Base-by-base conservation (phyloP, 805 yeast species). In the Lachancea lanzarotensis region DNA sequence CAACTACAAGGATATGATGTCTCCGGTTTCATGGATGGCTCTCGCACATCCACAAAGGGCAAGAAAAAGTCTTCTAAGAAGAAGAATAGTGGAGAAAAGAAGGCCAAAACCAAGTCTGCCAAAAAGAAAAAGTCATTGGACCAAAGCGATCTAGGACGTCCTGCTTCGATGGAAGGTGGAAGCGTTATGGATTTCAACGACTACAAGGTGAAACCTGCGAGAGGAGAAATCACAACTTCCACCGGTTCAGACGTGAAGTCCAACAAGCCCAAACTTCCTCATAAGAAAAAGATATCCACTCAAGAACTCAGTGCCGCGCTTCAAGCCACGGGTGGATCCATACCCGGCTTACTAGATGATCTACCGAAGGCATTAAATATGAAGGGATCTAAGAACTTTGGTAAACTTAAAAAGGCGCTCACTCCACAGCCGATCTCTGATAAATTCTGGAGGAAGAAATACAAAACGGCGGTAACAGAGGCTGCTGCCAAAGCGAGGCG, bases 401-500 rank as follows among this genome's bases (percentile, higher is more conserved):
- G 32, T 15, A 27, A 36, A 10, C 35, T 40, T 3, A 44, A 30
- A 18, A 44, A 39, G 19, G n/a, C 40, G 8, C 35, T 31, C n/a
- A 19, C 35, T n/a, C 40, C 47, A 3, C 26, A 13, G 9, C 30
- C 30, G 9, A 19, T 38, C n/a, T 29, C 47, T 18, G 54, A 52
- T 36, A 56, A 52, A 9, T 29, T 48, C 8, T 36, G 49, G 25
- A 52, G 49, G 40, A 63, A 55, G 42, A 54, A 41, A 32, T 60
- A 53, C 35, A 38, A 45, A 25, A 41, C 49, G 27, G 45, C 53
- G 15, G 63, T 55, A 6, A 50, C 34, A 17, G 63, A 52, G 22
- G 64, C 59, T n/a, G 64, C 67, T 3, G 49, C 53, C 12, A 36
- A 43, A 1, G 65, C 66, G 10, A 53, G 59, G 34, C 57, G 52